Base-by-base conservation (phyloP, 2,329 filamentous ascomycete genomes). In the Penicillium sp. region DNA sequence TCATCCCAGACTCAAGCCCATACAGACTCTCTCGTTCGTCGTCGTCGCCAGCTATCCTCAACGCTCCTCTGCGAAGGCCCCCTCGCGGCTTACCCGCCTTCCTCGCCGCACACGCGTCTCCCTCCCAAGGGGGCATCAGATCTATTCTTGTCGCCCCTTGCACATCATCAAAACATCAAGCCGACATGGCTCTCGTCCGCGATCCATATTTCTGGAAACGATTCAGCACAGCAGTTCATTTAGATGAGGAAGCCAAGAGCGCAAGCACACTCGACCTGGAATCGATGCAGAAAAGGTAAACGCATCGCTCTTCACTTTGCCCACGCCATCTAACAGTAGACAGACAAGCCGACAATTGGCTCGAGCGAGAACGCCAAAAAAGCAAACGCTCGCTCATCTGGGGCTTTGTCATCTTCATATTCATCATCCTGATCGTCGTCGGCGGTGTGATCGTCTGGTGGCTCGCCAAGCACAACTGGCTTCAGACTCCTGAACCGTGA, bases 151-250 rank as follows among this genome's bases (percentile, higher is more conserved):
- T 26, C 16, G 36, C 36, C 16, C 44, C 34, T 1, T n/a, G 21
- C 21, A 49, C 21, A 26, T n/a, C 23, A 23, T 23, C 18, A 28
- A 9, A 5, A 26, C 24, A 26, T 26, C 24, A 4, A 43, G 9
- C 18, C 26, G 53, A 7, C 12, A 81, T 81, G 79, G 74, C 76
- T n/a, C 72, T 74, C 42, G 74, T 80, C 52, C 77, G 76, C 56
- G 82, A 85, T 62, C 81, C 81, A 23, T 75, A 74, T 45, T 85
- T 85, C 70, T 85, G 82, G 82, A 76, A 77, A 51, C 79, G 82
- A 61, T 85, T 85, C 72, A 82, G 79, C 53, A 68, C 74, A 46
- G 82, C 82, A 34, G 79, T 83, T 1, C 82, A 83, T 63, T 68
- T 76, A 47, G 80, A 84, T 58, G 81, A 83, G 61, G 75, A 79